phyloP scores from a whole-genome alignment of 2,329 filamentous ascomycete genomes.

The Fusarium sp. region DNA sequence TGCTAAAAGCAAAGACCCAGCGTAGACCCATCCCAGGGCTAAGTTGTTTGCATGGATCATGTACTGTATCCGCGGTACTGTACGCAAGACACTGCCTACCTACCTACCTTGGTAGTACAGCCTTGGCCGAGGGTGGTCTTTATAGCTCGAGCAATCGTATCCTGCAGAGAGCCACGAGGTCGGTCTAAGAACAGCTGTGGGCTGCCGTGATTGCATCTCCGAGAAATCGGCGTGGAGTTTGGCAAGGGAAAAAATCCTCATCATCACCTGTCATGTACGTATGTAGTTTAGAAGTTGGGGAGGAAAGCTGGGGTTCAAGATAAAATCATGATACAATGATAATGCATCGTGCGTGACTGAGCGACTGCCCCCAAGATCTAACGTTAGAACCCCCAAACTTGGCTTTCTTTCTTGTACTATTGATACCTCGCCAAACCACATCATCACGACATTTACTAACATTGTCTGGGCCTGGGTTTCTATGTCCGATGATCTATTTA shows the following conservation, averaged over 20 bases:
- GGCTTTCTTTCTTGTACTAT: neutral
- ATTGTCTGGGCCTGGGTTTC: neutral
- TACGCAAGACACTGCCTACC: neutral
- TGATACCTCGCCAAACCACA: neutral
- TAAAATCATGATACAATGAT: slow-evolving; percentile 25
- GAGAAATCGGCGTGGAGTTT: slow-evolving; percentile 13
- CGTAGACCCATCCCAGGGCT: slow-evolving; percentile 1
- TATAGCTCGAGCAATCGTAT: slow-evolving; percentile 31
- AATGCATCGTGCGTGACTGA: slow-evolving; percentile 4
- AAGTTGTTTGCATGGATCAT: slow-evolving; percentile 19
- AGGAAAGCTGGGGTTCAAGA: slow-evolving; percentile 20
- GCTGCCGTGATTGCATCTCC: slow-evolving; percentile 11
- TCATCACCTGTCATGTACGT: slow-evolving; percentile 13
- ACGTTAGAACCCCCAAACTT: slow-evolving; percentile 11
- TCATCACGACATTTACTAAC: neutral
- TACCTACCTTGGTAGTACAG: neutral
- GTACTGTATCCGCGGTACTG: slow-evolving; percentile 19
- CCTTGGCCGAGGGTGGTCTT: slow-evolving; percentile 5
- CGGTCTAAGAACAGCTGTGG: slow-evolving; percentile 15
- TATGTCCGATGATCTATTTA: too few relatives aligned
- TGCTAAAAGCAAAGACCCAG: slow-evolving; percentile 8
- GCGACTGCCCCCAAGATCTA: slow-evolving; percentile 13
- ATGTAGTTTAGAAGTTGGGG: neutral
- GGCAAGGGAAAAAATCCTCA: slow-evolving; percentile 8
- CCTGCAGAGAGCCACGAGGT: slow-evolving; percentile 31